Percentiles rank a stretch among this genome's conserved stretches.
phyloP scores from a whole-genome alignment of 495 filamentous ascomycete species.

The Hyaloscypha bicolor region DNA sequence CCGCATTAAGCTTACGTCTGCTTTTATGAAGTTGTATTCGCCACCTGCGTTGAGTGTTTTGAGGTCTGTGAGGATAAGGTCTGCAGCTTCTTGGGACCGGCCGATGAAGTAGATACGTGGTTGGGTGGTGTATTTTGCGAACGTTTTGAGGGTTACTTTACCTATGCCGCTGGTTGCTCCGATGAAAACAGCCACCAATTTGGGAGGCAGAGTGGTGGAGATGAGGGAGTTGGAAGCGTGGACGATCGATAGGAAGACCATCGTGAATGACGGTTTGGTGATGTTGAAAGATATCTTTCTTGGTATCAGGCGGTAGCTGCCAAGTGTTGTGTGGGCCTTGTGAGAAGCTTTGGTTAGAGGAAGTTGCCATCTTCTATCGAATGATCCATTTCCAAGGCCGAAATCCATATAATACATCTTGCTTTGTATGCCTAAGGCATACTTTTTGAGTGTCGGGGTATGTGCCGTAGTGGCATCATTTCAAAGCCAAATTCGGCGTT shows the following conservation, averaged over 20 bases:
- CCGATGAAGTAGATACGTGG: conserved; percentile 43
- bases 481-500: background rate
- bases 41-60: conserved; percentile 25
- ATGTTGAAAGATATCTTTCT: no score
- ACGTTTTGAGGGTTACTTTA: conserved; percentile 38
- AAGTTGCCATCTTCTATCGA: no score
- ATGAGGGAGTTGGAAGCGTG: conserved; percentile 15
- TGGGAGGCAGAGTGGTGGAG: conserved; percentile 1
- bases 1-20: conserved; percentile 29
- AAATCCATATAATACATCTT: no score
- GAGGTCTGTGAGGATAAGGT: conserved; percentile 38
- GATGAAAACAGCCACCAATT: conserved; percentile 34
- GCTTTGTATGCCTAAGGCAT: conserved; percentile 4
- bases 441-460: background rate
- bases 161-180: conserved; percentile 49
- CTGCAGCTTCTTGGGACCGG: conserved; percentile 42
- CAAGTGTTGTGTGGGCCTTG: no score
- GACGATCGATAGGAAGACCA: conserved; percentile 14
- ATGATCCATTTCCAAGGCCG: no score
- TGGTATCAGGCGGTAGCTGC: no score
- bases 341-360: no score
- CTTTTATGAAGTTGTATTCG: conserved; percentile 32
- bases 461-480: no score
- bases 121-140: conserved; percentile 28
- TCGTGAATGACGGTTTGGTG: background rate